Percentiles rank a stretch among this genome's conserved stretches.
Conservation (phyloP, 345 rosid species). For the Cardiospermum halicacabum region DNA sequence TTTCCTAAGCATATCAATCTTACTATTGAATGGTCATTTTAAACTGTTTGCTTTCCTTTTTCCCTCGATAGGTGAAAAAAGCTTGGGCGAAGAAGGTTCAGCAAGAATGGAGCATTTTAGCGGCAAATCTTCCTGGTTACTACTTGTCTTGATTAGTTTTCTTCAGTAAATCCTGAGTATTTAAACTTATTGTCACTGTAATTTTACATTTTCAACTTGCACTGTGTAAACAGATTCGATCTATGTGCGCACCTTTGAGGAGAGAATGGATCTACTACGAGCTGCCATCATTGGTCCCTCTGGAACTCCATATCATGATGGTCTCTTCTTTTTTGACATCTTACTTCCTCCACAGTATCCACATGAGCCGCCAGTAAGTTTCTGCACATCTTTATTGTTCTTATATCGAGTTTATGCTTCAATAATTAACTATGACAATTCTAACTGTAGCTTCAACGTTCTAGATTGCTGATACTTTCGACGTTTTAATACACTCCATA, state of each 20-base stretch:
- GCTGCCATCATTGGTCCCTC: conserved; percentile 82
- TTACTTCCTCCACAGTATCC: conserved; percentile 85
- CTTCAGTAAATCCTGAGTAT: background rate
- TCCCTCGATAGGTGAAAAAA: conserved; percentile 47
- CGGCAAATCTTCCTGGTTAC: conserved; percentile 77
- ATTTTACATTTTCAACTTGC: background rate
- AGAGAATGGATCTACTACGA: conserved; percentile 80
- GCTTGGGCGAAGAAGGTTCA: conserved; percentile 84
- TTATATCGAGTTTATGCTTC: conserved; percentile 4
- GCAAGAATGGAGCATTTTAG: conserved; percentile 82
- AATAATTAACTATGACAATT: background rate
- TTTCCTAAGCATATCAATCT: conserved; percentile 2
- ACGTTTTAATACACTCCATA: background rate
- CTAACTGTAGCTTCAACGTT: background rate
- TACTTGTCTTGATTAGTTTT: conserved; percentile 13
- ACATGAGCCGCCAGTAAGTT: conserved; percentile 81
- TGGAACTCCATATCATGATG: conserved; percentile 91
- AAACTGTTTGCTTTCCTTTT: conserved; percentile 7
- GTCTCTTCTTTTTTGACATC: conserved; percentile 90
- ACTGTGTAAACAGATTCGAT: conserved; percentile 54
- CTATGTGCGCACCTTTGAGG: conserved; percentile 73
- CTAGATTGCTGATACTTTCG: background rate
- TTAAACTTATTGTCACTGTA: background rate
- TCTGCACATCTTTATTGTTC: conserved; percentile 8
- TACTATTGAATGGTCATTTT: conserved; percentile 5